phyloP scores from a whole-genome alignment of 306 rosid species.

The Glycine tomentella region DNA sequence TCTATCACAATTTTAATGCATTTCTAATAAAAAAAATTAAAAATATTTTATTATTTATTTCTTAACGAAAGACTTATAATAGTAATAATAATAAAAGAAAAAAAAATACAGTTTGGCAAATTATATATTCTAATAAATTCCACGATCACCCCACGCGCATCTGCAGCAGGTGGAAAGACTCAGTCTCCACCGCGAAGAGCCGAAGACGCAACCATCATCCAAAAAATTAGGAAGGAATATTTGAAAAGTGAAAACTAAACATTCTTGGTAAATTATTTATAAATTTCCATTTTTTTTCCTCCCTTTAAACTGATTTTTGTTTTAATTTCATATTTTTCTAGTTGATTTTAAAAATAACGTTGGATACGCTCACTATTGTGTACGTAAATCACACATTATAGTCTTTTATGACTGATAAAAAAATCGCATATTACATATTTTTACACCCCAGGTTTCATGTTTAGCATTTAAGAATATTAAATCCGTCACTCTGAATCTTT shows the following conservation, averaged over 20 bases:
- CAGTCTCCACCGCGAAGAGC: not conserved
- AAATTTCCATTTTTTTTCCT: not conserved
- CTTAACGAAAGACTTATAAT: not conserved
- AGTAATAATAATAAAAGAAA: no score
- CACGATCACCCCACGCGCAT: constrained; percentile 28
- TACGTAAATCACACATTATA: not conserved
- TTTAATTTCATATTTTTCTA: not conserved
- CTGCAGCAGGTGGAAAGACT: not conserved
- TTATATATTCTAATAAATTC: not conserved
- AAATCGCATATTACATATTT: not conserved
- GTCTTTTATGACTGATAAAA: no score
- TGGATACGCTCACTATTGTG: not conserved
- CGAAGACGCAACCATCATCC: not conserved
- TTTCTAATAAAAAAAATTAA: no score
- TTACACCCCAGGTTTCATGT: not conserved
- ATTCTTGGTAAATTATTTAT: not conserved
- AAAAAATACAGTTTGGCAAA: constrained; percentile 12
- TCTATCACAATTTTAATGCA: no score
- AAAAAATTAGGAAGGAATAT: not conserved
- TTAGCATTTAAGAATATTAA: not conserved
- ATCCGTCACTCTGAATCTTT: not conserved
- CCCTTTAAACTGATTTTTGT: not conserved
- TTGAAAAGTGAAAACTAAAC: not conserved
- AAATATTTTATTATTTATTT: no score
- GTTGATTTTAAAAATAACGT: not conserved